Conservation (phyloP, 73 alveolate genomes). For the Paramecium sonneborni region DNA sequence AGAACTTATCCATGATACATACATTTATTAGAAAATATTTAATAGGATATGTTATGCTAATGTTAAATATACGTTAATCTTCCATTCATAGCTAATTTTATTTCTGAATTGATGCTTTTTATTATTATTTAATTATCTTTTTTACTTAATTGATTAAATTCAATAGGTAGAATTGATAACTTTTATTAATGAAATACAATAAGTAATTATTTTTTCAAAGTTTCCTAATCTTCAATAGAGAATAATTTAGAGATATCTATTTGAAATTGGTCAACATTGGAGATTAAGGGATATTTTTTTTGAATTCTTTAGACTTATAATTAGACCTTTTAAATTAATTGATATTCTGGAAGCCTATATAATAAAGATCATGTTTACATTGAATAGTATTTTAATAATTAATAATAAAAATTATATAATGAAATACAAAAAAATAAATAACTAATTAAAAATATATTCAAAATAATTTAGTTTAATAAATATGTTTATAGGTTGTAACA, state of each 20-base stretch:
- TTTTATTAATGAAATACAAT: not conserved
- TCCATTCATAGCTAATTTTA: not conserved
- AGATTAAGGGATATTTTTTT: not conserved
- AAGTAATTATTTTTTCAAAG: not conserved
- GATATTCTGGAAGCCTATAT: not conserved
- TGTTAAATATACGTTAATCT: not conserved
- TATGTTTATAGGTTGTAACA: not conserved
- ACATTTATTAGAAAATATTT: not conserved
- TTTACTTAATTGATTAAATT: not conserved
- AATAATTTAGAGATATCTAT: not conserved
- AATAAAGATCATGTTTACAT: not conserved
- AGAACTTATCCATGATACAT: not conserved
- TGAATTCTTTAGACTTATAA: not conserved
- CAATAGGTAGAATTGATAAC: not conserved
- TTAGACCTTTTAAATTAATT: not conserved
- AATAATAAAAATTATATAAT: not conserved
- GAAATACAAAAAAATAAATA: not conserved
- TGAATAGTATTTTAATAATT: not conserved
- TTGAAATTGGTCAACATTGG: not conserved
- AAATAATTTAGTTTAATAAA: not conserved
- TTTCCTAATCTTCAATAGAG: not conserved
- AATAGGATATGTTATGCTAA: not conserved
- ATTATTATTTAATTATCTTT: not conserved
- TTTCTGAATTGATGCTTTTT: not conserved
- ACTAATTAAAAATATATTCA: not conserved